These are phyloP conservation scores for Pleurotus sapidus DNA, from an alignment of 768 basidiomycete species.

Conservation along the genomic window DNA sequence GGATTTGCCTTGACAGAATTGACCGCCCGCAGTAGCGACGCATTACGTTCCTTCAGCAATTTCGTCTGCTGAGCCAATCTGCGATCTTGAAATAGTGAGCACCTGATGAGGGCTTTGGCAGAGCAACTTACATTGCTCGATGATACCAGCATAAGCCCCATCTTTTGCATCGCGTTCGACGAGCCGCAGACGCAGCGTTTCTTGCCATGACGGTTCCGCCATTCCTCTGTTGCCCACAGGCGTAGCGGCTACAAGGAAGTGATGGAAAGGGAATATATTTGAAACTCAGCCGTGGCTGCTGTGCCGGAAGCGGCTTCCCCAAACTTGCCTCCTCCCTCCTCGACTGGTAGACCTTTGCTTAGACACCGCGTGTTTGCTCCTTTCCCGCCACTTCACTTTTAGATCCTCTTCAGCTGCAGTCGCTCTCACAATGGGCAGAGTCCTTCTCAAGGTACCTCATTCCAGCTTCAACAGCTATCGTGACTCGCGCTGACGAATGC, in stretches of 20 bases:
- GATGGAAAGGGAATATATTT: background rate
- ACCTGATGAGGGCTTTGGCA: no score
- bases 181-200: conserved; percentile 73
- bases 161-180: conserved; percentile 82
- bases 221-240: conserved; percentile 36
- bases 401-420: conserved; percentile 19
- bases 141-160: conserved; percentile 76
- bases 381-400: conserved; percentile 17
- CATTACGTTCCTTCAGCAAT: conserved; percentile 89
- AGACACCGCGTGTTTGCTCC: background rate
- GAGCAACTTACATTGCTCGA: conserved; percentile 80
- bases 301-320: background rate
- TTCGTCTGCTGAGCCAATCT: conserved; percentile 91
- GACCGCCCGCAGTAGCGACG: conserved; percentile 82
- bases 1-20: conserved; percentile 65
- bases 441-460: conserved; percentile 71
- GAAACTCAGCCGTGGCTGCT: conserved; percentile 8
- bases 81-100: conserved; percentile 54
- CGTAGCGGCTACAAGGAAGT: background rate
- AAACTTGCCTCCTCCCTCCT: background rate
- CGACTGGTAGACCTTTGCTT: background rate
- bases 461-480: background rate
- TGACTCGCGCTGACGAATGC: conserved; percentile 5
- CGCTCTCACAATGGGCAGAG: conserved; percentile 66
- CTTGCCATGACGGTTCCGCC: conserved; percentile 86